Conservation (phyloP, 2,329 filamentous ascomycete genomes). For the Magnaporthales sp. region DNA sequence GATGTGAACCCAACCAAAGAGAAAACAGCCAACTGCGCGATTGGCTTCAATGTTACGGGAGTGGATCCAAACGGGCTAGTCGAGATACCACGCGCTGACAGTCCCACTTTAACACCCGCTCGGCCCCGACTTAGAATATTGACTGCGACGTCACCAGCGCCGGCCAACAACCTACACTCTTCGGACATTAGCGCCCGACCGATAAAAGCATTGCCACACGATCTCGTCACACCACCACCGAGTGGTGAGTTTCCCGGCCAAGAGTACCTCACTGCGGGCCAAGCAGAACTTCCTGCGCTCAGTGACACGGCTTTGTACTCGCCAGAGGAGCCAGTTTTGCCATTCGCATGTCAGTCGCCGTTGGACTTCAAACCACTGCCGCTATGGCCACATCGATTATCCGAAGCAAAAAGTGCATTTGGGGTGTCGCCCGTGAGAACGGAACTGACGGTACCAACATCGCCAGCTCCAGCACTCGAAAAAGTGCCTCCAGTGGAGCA, state of each 20-base stretch:
- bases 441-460: not conserved
- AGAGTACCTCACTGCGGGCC: not conserved
- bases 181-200: not conserved
- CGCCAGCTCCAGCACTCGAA: not conserved
- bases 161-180: not conserved
- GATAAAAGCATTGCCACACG: not conserved
- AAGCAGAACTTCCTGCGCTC: not conserved
- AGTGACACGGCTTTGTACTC: not conserved
- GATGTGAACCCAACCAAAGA: not conserved
- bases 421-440: not conserved
- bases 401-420: too few species aligned
- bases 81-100: not conserved
- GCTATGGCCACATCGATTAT: not conserved
- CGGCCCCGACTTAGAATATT: conserved; percentile 5
- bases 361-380: not conserved
- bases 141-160: not conserved
- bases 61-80: not conserved
- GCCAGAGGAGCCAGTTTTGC: conserved; percentile 4
- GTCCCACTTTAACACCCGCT: not conserved
- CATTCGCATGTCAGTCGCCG: not conserved
- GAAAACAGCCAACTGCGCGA: not conserved
- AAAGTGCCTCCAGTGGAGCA: not conserved
- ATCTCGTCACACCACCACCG: conserved; percentile 2
- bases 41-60: not conserved
- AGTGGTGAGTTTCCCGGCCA: conserved; percentile 1